phyloP scores from a whole-genome alignment of 306 rosid genomes.

The Styphnolobium japonicum region DNA sequence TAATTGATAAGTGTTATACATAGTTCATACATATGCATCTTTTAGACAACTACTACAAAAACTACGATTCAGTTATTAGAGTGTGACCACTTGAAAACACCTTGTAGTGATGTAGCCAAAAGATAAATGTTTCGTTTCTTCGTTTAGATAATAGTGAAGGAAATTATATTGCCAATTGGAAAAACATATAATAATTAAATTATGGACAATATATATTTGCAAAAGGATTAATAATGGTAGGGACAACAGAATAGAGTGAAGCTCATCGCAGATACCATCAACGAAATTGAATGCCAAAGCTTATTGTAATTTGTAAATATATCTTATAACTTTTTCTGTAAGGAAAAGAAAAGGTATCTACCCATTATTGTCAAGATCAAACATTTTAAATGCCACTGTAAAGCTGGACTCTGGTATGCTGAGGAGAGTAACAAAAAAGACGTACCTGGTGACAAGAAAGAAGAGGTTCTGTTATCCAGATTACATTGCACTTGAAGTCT shows the following conservation, averaged over 20 bases:
- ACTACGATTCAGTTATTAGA: not conserved
- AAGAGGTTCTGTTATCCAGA: constrained; percentile 3
- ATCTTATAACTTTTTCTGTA: not conserved
- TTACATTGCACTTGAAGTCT: not conserved
- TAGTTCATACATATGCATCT: not conserved
- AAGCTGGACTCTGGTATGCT: constrained; percentile 80
- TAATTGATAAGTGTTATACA: not conserved
- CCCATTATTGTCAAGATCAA: constrained; percentile 78
- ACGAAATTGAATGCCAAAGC: not conserved
- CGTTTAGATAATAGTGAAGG: not conserved
- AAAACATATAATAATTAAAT: not conserved
- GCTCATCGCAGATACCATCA: not conserved
- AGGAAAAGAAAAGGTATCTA: constrained; percentile 12
- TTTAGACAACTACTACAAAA: not conserved
- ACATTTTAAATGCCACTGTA: constrained; percentile 80
- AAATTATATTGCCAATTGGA: not conserved
- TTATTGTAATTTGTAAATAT: not conserved
- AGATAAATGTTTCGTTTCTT: not conserved
- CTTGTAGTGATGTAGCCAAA: not conserved
- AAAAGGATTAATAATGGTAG: not conserved
- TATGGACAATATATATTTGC: not conserved
- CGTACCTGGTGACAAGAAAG: constrained; percentile 44
- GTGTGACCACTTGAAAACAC: not conserved
- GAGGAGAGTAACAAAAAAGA: constrained; percentile 73
- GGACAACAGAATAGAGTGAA: not conserved